phyloP scores from a whole-genome alignment of 495 filamentous ascomycete genomes.

The Neurospora tetraspora region DNA sequence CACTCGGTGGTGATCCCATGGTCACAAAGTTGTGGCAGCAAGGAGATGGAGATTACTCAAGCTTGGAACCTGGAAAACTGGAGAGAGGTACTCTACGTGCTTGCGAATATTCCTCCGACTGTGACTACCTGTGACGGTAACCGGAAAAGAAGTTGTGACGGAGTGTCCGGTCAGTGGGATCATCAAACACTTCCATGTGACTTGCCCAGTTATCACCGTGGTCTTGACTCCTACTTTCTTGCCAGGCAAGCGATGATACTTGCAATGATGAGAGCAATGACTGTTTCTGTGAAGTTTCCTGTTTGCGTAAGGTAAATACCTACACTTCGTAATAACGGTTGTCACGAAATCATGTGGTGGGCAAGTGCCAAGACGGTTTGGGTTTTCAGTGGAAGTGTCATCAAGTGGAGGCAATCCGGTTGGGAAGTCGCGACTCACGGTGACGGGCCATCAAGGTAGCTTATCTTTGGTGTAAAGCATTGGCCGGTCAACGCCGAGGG shows the following conservation, averaged over 20 bases:
- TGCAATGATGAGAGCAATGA: background rate
- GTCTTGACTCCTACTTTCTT: background rate
- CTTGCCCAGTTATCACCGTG: background rate
- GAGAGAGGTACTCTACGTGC: background rate
- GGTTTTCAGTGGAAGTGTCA: background rate
- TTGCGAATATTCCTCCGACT: background rate
- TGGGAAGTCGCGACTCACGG: background rate
- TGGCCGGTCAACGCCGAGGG: background rate
- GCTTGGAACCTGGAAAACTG: background rate
- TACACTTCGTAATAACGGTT: background rate
- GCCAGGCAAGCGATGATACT: background rate
- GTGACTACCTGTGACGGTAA: background rate
- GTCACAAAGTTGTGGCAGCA: background rate
- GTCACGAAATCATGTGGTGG: background rate
- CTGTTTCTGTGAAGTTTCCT: background rate
- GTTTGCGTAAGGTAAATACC: background rate
- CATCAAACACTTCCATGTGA: background rate
- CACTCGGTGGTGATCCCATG: background rate
- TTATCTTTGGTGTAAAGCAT: background rate
- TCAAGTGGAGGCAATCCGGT: background rate
- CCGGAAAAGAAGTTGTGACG: background rate
- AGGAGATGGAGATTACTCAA: background rate
- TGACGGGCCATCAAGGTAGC: background rate
- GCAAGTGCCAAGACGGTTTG: background rate
- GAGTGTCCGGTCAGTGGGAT: background rate